Percentiles rank a stretch among this genome's conserved stretches.
Conservation (phyloP, 371 early-diverging fungal genomes). For the Syncephalastrum racemosum region DNA sequence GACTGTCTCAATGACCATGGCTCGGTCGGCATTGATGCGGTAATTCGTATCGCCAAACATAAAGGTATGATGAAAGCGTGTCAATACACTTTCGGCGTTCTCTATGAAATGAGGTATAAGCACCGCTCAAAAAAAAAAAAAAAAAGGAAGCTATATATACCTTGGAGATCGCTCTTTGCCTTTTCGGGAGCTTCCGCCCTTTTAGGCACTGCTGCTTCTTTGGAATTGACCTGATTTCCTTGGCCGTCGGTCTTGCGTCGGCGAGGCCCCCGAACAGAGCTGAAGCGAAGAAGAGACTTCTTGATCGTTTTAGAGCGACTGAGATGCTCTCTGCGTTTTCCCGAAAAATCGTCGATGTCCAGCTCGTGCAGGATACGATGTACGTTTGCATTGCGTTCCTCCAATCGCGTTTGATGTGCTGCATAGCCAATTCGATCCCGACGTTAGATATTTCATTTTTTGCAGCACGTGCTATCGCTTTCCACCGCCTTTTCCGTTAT, state of each 20-base stretch:
- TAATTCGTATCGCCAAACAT: conserved; percentile 85
- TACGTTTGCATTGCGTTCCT: conserved; percentile 42
- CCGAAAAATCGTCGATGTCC: conserved; percentile 25
- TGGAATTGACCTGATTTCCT: too few relatives aligned
- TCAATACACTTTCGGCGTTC: conserved; percentile 12
- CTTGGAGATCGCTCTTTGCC: too few relatives aligned
- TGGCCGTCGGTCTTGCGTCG: too few relatives aligned
- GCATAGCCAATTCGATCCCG: background rate
- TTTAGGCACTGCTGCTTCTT: too few relatives aligned
- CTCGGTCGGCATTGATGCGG: conserved; percentile 61
- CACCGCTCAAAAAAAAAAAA: too few relatives aligned
- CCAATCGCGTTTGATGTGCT: conserved; percentile 36
- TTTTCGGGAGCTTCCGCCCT: too few relatives aligned
- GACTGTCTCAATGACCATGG: conserved; percentile 53
- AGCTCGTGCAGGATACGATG: conserved; percentile 37
- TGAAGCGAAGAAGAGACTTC: conserved; percentile 7
- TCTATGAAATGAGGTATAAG: too few relatives aligned
- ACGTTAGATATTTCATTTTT: conserved; percentile 1
- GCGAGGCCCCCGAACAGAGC: too few relatives aligned
- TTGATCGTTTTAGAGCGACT: conserved; percentile 1
- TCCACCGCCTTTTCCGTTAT: background rate
- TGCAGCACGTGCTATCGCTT: background rate
- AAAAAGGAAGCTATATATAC: too few relatives aligned
- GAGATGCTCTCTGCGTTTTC: background rate
- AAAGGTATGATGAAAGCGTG: conserved; percentile 70